A percentile compares a stretch with the other conserved stretches of the same genome.
Conservation (phyloP, 192 early-diverging fungal species). For the Ambispora gerdemannii region DNA sequence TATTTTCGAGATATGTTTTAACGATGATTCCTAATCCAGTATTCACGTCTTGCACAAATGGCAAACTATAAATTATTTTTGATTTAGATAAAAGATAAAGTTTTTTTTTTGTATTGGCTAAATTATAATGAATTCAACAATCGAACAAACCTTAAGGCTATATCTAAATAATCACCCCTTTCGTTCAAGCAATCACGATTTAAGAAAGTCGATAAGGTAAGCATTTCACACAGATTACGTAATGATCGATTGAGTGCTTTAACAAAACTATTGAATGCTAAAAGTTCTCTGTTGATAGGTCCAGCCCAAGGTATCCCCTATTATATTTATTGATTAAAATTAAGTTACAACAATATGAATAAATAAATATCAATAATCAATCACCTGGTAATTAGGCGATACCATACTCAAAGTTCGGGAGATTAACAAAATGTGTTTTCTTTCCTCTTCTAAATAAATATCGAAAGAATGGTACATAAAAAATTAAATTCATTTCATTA, state of each 20-base stretch:
- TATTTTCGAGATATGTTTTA: constrained; percentile 48
- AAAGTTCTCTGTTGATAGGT: constrained; percentile 64
- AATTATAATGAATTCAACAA: constrained; percentile 2
- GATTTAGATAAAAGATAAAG: no score
- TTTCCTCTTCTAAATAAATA: constrained; percentile 32
- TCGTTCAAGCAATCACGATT: constrained; percentile 49
- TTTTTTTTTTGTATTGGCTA: background rate
- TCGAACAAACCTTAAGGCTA: constrained; percentile 39
- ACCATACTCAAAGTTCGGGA: constrained; percentile 53
- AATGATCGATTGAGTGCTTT: constrained; percentile 57
- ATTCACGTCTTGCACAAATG: constrained; percentile 53
- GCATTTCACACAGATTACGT: constrained; percentile 59
- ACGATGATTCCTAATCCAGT: constrained; percentile 50
- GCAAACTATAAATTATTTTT: constrained; percentile 34
- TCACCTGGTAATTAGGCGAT: constrained; percentile 53
- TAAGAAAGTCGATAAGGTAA: constrained; percentile 53
- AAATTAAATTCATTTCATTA: no score
- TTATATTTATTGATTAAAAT: background rate
- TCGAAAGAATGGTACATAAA: background rate
- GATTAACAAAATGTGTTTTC: constrained; percentile 45
- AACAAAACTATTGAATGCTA: constrained; percentile 72
- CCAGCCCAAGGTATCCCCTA: constrained; percentile 55
- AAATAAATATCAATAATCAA: background rate
- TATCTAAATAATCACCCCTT: constrained; percentile 43
- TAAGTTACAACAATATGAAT: background rate